phyloP scores from a whole-genome alignment of 805 yeast genomes.

The Kuraishia hungarica region DNA sequence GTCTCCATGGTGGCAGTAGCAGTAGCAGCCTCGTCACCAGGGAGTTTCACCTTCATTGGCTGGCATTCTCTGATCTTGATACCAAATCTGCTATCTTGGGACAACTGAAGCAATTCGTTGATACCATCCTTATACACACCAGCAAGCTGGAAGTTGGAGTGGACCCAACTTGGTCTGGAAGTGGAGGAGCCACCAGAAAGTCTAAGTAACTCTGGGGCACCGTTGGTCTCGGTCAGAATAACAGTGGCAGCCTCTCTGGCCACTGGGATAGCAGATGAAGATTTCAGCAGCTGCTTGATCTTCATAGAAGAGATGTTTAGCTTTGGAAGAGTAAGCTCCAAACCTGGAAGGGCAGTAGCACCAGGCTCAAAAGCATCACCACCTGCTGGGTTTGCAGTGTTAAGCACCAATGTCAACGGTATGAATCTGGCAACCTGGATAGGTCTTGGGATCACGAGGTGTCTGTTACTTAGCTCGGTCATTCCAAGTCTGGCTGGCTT shows the following conservation, averaged over 20 bases:
- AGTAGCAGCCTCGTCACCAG: neutral
- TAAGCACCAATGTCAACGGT: constrained; percentile 59
- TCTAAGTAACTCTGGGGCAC: constrained; percentile 54
- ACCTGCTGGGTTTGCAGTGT: constrained; percentile 60
- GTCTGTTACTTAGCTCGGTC: constrained; percentile 72
- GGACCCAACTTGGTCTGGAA: constrained; percentile 79
- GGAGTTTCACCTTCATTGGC: constrained; percentile 31
- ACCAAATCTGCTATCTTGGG: constrained; percentile 66
- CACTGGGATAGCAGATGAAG: constrained; percentile 44
- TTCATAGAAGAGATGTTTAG: constrained; percentile 64
- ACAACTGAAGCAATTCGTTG: constrained; percentile 45
- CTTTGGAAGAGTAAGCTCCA: constrained; percentile 69
- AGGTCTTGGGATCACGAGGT: constrained; percentile 66
- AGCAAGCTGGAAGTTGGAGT: constrained; percentile 60
- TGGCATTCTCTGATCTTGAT: constrained; percentile 54
- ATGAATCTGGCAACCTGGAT: constrained; percentile 64
- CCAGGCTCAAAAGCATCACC: constrained; percentile 56
- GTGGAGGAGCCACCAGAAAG: constrained; percentile 72
- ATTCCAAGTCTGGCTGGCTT: constrained; percentile 65
- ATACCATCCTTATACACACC: constrained; percentile 38
- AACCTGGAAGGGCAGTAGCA: constrained; percentile 59
- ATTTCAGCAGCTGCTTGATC: constrained; percentile 52
- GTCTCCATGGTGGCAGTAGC: neutral
- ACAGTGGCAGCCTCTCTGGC: constrained; percentile 80
- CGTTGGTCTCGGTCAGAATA: constrained; percentile 35